These are phyloP conservation scores for Gaillardinia entomophila DNA, from an alignment of 805 yeast species.

Conservation along the genomic window DNA sequence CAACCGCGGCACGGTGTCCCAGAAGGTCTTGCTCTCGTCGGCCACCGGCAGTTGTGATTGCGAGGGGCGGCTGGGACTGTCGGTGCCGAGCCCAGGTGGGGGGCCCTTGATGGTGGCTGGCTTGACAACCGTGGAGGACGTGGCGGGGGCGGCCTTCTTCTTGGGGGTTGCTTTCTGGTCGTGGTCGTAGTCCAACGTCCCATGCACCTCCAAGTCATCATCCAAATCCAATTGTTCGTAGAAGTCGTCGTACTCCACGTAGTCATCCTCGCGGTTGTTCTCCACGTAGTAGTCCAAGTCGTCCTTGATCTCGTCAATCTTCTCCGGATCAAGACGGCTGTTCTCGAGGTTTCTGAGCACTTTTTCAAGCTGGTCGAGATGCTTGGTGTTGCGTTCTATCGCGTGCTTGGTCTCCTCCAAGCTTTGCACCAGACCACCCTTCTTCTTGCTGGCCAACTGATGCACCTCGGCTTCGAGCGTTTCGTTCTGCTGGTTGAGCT, in stretches of 20 bases:
- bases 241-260: constrained; percentile 87
- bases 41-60: constrained; percentile 14
- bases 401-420: constrained; percentile 58
- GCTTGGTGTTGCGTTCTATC: constrained; percentile 72
- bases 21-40: constrained; percentile 10
- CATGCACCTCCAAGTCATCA: constrained; percentile 30
- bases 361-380: constrained; percentile 70
- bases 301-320: constrained; percentile 71
- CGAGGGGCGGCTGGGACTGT: constrained; percentile 6
- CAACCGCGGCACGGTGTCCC: constrained; percentile 18
- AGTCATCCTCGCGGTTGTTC: constrained; percentile 87
- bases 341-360: constrained; percentile 66
- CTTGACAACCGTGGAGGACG: constrained; percentile 16
- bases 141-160: constrained; percentile 16
- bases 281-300: constrained; percentile 93
- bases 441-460: constrained; percentile 37
- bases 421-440: constrained; percentile 45
- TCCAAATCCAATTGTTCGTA: constrained; percentile 80
- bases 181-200: constrained; percentile 13
- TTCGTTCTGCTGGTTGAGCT: constrained; percentile 76
- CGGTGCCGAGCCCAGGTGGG: constrained; percentile 9
- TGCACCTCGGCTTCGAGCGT: constrained; percentile 63
- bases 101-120: constrained; percentile 11
- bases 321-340: constrained; percentile 64
- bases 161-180: constrained; percentile 7